Evolutionary conservation across 1,284 basidiomycete species (phyloP).

Genomic region (Microbotryomycetes sp.): DNA sequence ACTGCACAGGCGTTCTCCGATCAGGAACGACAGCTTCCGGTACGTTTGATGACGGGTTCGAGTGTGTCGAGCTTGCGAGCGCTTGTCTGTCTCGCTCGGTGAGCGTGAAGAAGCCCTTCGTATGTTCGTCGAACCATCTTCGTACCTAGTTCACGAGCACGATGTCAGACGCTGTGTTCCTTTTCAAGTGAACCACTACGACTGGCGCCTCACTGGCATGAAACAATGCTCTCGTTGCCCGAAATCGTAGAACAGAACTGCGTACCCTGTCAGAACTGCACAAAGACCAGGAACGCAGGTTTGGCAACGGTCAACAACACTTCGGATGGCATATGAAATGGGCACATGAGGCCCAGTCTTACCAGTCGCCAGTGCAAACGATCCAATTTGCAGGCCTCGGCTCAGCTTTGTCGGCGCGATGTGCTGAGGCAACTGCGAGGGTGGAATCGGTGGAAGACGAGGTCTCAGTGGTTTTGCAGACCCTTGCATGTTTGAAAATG

Average conservation of each 20-base stretch:
- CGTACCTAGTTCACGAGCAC: slow-evolving; percentile 21
- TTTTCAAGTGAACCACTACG: too few relatives aligned
- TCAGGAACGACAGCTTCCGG: slow-evolving; percentile 2
- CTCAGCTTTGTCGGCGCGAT: slow-evolving; percentile 20
- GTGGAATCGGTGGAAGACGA: slow-evolving; percentile 23
- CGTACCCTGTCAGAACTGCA: slow-evolving; percentile 23
- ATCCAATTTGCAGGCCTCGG: slow-evolving; percentile 17
- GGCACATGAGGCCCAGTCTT: too few relatives aligned
- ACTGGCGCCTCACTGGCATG: slow-evolving; percentile 28
- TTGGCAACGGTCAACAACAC: neutral
- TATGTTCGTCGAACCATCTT: slow-evolving; percentile 27
- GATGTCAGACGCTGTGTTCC: too few relatives aligned
- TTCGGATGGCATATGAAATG: neutral
- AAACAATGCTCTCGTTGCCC: slow-evolving; percentile 32
- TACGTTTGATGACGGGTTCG: neutral
- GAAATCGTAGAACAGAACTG: slow-evolving; percentile 33
- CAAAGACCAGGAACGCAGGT: neutral
- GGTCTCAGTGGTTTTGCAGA: neutral
- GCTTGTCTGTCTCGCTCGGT: slow-evolving; percentile 21
- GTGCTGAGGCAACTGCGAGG: slow-evolving; percentile 24
- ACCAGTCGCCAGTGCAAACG: slow-evolving; percentile 26
- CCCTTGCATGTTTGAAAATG: too few relatives aligned
- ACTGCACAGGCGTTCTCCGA: slow-evolving; percentile 17
- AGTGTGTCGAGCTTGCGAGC: slow-evolving; percentile 1
- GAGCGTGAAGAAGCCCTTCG: slow-evolving; percentile 30